These are phyloP conservation scores for Lumnitzera littorea DNA, from an alignment of 345 rosid species.

Conservation along the genomic window DNA sequence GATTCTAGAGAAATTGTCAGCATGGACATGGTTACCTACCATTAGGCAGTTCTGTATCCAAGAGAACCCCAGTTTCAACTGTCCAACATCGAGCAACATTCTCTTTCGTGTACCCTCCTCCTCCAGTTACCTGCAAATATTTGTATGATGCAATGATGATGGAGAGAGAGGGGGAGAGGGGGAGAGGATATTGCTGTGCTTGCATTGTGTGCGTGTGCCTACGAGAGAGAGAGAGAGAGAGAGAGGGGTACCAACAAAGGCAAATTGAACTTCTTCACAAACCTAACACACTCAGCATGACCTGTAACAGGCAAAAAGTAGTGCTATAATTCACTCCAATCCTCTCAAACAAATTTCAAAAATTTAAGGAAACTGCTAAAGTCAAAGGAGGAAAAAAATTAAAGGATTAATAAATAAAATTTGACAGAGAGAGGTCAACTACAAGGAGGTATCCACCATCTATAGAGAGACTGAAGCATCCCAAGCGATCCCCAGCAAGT, in stretches of 20 bases:
- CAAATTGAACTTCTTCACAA: constrained; percentile 89
- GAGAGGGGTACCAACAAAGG: constrained; percentile 66
- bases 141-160: background rate
- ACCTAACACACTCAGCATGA: constrained; percentile 90
- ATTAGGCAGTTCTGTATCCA: constrained; percentile 88
- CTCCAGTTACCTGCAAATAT: constrained; percentile 79
- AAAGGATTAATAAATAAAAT: background rate
- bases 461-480: constrained; percentile 96
- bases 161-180: too few relatives aligned
- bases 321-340: background rate
- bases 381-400: constrained; percentile 4
- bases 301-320: constrained; percentile 38
- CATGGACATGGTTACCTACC: constrained; percentile 24
- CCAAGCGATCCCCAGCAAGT: constrained; percentile 93
- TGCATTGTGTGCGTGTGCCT: background rate
- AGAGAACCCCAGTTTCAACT: constrained; percentile 85
- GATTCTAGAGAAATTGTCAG: too few relatives aligned
- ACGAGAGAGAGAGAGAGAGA: constrained; percentile 7
- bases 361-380: constrained; percentile 6
- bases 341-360: constrained; percentile 2
- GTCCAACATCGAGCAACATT: constrained; percentile 99
- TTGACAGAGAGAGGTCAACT: constrained; percentile 21
- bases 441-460: constrained; percentile 76
- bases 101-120: constrained; percentile 97
- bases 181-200: background rate